Percentiles rank a stretch among this genome's conserved stretches.
These are phyloP conservation scores for Arthrobotrys megalospora DNA, from an alignment of 2,329 filamentous ascomycete genomes.

Conservation along the genomic window DNA sequence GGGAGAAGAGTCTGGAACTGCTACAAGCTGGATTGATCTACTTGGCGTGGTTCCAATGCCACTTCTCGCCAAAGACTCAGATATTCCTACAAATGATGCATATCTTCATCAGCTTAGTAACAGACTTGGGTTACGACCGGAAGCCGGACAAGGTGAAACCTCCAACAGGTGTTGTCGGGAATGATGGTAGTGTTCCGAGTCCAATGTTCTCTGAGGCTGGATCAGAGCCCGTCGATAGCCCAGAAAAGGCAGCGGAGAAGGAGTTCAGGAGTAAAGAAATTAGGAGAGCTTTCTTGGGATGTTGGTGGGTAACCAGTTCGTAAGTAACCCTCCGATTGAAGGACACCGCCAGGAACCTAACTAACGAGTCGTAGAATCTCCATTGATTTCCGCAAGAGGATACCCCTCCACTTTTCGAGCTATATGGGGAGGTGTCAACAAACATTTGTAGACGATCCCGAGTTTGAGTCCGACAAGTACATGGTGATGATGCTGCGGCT, in stretches of 20 bases:
- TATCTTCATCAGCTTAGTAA: slow-evolving; percentile 65
- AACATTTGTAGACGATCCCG: slow-evolving; percentile 55
- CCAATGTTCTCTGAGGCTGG: slow-evolving; percentile 33
- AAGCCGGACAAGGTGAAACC: slow-evolving; percentile 55
- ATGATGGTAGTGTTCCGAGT: slow-evolving; percentile 27
- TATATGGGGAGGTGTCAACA: slow-evolving; percentile 64
- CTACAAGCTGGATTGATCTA: slow-evolving; percentile 74
- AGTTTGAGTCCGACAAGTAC: slow-evolving; percentile 63
- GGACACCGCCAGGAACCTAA: neutral
- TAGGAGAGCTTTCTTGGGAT: slow-evolving; percentile 63
- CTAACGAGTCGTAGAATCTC: slow-evolving; percentile 61
- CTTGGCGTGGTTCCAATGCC: slow-evolving; percentile 71
- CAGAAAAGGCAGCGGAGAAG: slow-evolving; percentile 32
- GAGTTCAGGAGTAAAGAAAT: slow-evolving; percentile 62
- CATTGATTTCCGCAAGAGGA: slow-evolving; percentile 64
- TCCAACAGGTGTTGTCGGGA: neutral
- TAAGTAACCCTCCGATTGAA: slow-evolving; percentile 53
- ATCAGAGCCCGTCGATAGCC: slow-evolving; percentile 10
- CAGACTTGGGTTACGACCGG: slow-evolving; percentile 65
- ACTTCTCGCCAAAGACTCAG: slow-evolving; percentile 64
- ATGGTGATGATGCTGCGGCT: slow-evolving; percentile 64
- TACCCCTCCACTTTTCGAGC: slow-evolving; percentile 62
- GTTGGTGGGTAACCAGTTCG: slow-evolving; percentile 64
- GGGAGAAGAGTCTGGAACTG: slow-evolving; percentile 74
- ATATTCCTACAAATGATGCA: slow-evolving; percentile 66